Evolutionary conservation across 2,329 filamentous ascomycete genomes (phyloP), one percentile per base, ranked within the genome.

Genomic region (Polytolypa hystricis): DNA sequence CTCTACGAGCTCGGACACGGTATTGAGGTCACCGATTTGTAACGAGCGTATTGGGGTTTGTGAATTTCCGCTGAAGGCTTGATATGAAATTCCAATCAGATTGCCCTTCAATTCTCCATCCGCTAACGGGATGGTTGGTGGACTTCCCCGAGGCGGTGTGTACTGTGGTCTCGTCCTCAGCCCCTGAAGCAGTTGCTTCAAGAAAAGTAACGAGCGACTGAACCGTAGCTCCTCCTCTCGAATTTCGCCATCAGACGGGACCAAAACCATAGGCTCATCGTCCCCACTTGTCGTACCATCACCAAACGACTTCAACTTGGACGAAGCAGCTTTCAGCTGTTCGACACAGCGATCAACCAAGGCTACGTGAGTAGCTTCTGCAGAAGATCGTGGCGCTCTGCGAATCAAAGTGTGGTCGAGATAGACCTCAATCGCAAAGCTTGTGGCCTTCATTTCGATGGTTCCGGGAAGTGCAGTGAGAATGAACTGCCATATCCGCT

Each of bases 401-500:
- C 57, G 55, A 25, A 65, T 61, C 20, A 65, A 51, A 5, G 41
- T 43, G 38, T 66, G 60, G 38, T 76, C 67, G 21, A 91, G 66
- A 51, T 91, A 93, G 9, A 85, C 68, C 16, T 79, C 71, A 16
- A 86, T 84, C 3, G 93, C 73, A 15, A 77, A 76, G 34, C 67
- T 69, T 19, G 81, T 85, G 1, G 84, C 81, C 35, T 69, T 62
- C 14, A 71, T 69, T 46, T 84, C 83, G 32, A 93, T 77, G 0
- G 69, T 72, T 25, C 71, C 64, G 25, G 73, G 65, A 4, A 77
- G 74, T 2, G 82, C 77, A 11, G 73, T 78, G 36, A 93, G 63
- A 21, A 89, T 76, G 48, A 94, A 74, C 16, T 77, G 74, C 87
- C 87, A 94, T n/a, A 94, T 64, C 39, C 86, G 72, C 47, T 91